phyloP scores from a whole-genome alignment of 2,329 filamentous ascomycete genomes.

The Colletotrichum aenigma region DNA sequence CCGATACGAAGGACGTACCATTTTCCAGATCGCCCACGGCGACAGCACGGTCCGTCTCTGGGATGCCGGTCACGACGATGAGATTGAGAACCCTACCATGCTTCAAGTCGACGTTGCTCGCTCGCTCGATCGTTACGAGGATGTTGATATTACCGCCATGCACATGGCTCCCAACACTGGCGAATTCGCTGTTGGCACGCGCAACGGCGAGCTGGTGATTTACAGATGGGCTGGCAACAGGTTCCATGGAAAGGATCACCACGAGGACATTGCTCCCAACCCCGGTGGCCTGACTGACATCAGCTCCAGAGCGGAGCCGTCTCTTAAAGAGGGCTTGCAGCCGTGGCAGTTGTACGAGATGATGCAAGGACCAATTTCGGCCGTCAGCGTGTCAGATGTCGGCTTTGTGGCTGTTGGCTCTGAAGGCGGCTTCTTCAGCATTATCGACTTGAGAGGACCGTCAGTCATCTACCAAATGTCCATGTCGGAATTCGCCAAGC shows the following conservation, averaged over 20 bases:
- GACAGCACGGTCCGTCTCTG: slow-evolving; percentile 92
- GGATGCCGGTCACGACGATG: slow-evolving; percentile 90
- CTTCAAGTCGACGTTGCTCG: slow-evolving; percentile 88
- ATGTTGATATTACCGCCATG: slow-evolving; percentile 78
- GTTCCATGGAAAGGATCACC: slow-evolving; percentile 67
- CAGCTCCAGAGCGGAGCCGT: slow-evolving; percentile 70
- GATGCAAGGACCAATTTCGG: slow-evolving; percentile 80
- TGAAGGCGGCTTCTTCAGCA: slow-evolving; percentile 77
- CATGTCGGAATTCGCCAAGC: slow-evolving; percentile 74
- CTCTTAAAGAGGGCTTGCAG: slow-evolving; percentile 79
- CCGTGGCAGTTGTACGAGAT: slow-evolving; percentile 84
- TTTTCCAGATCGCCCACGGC: slow-evolving; percentile 85
- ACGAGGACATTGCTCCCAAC: slow-evolving; percentile 53
- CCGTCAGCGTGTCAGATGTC: slow-evolving; percentile 84
- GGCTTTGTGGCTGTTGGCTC: slow-evolving; percentile 91
- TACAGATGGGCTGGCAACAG: slow-evolving; percentile 89
- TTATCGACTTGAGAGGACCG: slow-evolving; percentile 89
- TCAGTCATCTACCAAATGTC: slow-evolving; percentile 79
- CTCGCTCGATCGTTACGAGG: slow-evolving; percentile 78
- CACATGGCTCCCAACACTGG: slow-evolving; percentile 81
- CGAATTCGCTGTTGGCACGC: slow-evolving; percentile 83
- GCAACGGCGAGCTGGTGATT: slow-evolving; percentile 82
- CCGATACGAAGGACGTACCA: slow-evolving; percentile 80
- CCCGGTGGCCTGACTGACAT: slow-evolving; percentile 79
- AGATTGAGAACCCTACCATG: slow-evolving; percentile 84